Percentiles rank a stretch among this genome's conserved stretches.
These are phyloP conservation scores for Azolla pinnata DNA, from an alignment of 75 land plant species.

Conservation along the genomic window DNA sequence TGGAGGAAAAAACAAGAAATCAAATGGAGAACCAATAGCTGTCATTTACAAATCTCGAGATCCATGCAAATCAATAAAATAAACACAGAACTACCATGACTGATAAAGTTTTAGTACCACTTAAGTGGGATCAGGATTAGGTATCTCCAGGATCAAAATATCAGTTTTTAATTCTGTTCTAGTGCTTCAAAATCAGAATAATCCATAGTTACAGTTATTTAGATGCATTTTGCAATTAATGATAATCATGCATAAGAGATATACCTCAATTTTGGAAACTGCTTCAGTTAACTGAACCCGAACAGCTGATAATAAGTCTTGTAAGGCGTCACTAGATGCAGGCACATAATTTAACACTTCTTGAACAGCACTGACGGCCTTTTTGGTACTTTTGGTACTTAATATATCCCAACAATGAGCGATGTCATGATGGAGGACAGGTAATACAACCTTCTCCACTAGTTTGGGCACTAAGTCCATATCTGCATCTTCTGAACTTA, in stretches of 20 bases:
- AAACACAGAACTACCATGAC: too few species aligned
- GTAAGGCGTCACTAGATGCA: conserved; percentile 53
- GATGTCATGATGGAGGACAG: conserved; percentile 77
- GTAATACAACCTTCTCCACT: conserved; percentile 84
- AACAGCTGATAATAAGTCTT: conserved; percentile 51
- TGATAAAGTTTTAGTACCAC: too few species aligned
- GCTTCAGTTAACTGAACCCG: conserved; percentile 58
- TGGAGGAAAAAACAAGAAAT: too few species aligned
- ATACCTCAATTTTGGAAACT: conserved; percentile 36
- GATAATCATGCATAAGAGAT: background rate
- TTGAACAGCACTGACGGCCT: conserved; percentile 66
- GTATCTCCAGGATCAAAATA: too few species aligned
- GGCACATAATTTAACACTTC: conserved; percentile 56
- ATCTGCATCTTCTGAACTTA: conserved; percentile 65
- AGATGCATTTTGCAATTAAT: background rate
- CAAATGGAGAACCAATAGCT: too few species aligned
- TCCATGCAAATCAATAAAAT: too few species aligned
- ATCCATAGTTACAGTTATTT: too few species aligned
- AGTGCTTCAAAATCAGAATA: too few species aligned
- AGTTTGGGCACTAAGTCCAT: conserved; percentile 66
- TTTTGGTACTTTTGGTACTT: conserved; percentile 61
- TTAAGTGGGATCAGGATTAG: too few species aligned
- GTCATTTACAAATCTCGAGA: too few species aligned
- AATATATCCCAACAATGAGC: conserved; percentile 86
- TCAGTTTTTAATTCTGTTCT: too few species aligned